Percentiles rank a stretch among this genome's conserved stretches.
Conservation (phyloP, 495 filamentous ascomycete species). For the Parmelia sp. region DNA sequence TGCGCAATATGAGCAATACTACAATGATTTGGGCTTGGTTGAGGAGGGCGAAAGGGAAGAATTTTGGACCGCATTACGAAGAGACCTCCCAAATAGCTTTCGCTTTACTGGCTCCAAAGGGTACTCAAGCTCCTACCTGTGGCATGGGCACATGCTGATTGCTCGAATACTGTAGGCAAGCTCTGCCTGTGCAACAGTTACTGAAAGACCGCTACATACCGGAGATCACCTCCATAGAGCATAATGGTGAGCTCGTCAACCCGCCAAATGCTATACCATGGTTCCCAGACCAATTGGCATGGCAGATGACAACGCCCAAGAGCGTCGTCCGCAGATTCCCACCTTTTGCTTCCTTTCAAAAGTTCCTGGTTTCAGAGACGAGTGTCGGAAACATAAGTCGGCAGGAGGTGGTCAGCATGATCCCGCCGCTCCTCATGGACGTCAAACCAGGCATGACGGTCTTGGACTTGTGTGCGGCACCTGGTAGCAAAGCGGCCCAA, state of each 20-base stretch:
- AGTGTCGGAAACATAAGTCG: slow-evolving; percentile 94
- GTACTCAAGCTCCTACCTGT: slow-evolving; percentile 33
- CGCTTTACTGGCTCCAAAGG: slow-evolving; percentile 89
- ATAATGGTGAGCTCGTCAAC: slow-evolving; percentile 73
- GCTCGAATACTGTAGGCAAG: slow-evolving; percentile 51
- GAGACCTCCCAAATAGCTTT: slow-evolving; percentile 91
- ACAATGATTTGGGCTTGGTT: slow-evolving; percentile 67
- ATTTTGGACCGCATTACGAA: slow-evolving; percentile 75
- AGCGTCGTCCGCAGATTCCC: slow-evolving; percentile 83
- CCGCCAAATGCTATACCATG: slow-evolving; percentile 74
- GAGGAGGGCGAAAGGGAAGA: slow-evolving; percentile 62
- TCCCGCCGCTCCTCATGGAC: slow-evolving; percentile 90
- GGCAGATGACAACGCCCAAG: slow-evolving; percentile 95
- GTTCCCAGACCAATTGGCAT: slow-evolving; percentile 91
- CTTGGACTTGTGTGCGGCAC: slow-evolving; percentile 91
- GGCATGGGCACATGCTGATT: neutral
- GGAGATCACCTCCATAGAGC: slow-evolving; percentile 71
- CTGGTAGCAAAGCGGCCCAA: slow-evolving; percentile 93
- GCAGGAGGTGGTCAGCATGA: slow-evolving; percentile 98
- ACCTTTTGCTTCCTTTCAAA: slow-evolving; percentile 91
- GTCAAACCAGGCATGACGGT: slow-evolving; percentile 84
- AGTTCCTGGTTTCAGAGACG: slow-evolving; percentile 96
- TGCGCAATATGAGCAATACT: slow-evolving; percentile 72
- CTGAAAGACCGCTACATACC: slow-evolving; percentile 85
- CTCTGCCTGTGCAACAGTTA: slow-evolving; percentile 75